Conservation (phyloP, 306 rosid species). For the Parietaria judaica region DNA sequence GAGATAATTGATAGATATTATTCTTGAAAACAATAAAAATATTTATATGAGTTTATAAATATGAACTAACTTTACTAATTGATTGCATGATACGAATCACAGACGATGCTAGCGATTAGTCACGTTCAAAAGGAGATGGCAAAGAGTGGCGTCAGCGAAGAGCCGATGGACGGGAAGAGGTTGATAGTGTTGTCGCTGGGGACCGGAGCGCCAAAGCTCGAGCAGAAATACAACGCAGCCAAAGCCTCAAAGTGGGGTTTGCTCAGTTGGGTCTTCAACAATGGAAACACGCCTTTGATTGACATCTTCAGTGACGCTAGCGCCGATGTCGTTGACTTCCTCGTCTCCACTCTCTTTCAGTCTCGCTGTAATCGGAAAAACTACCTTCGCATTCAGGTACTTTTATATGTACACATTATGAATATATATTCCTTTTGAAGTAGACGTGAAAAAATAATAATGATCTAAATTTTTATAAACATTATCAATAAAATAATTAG, state of each 20-base stretch:
- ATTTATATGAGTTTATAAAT: too few relatives aligned
- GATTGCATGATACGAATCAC: not conserved
- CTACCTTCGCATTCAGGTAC: conserved; percentile 38
- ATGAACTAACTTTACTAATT: not conserved
- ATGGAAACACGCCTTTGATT: conserved; percentile 23
- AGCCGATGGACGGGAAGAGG: conserved; percentile 23
- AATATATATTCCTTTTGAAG: not conserved
- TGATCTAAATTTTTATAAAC: too few relatives aligned
- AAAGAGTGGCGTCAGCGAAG: not conserved
- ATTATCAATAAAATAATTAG: too few relatives aligned
- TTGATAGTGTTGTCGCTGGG: conserved; percentile 38
- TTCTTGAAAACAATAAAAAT: too few relatives aligned
- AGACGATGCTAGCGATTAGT: conserved; percentile 37
- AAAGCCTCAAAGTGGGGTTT: conserved; percentile 31
- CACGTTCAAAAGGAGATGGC: conserved; percentile 19
- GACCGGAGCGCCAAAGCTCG: conserved; percentile 26
- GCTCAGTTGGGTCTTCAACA: conserved; percentile 24
- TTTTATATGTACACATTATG: not conserved
- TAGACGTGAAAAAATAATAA: too few relatives aligned
- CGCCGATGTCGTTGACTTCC: conserved; percentile 39
- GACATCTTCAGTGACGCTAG: conserved; percentile 29
- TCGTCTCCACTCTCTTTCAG: conserved; percentile 32
- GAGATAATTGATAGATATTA: too few relatives aligned
- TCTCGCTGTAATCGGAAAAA: conserved; percentile 12
- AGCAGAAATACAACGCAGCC: conserved; percentile 24